Evolutionary conservation across 495 filamentous ascomycete species (phyloP), one percentile per base, ranked within the genome.

Genomic region (Xylaria scruposa): DNA sequence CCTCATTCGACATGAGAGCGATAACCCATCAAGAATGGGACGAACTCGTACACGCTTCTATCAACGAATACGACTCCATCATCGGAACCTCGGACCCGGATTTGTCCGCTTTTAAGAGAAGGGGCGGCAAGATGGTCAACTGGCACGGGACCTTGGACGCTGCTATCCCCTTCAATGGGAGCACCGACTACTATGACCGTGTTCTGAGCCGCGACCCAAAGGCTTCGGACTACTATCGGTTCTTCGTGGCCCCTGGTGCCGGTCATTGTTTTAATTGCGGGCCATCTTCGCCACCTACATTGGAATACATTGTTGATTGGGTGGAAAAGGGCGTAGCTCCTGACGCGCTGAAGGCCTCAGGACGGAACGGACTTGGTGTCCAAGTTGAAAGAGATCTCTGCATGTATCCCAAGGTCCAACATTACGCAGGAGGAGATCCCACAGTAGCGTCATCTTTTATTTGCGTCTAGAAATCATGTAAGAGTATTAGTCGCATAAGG

Each of bases 51-150:
- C 63, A 67, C 19, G 46, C 63, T 53, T 67, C 63, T 3, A 24
- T 53, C 26, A 67, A 36, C 13, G 53, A 83, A 66, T 83, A 74
- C 60, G 74, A 68, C 40, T 80, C 75, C 36, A 70, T 84, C 19
- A 79, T 84, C 31, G 79, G 77, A 21, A 78, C 79, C 9, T 56
- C 74, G 38, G 74, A 83, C 66, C 80, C 83, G 9, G 77, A 86
- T 75, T 79, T 86, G n/a, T 75, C 73, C 7, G 61, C 47, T 42
- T 81, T 86, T 65, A 69, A 71, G 24, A 66, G 54, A 9, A 44
- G 73, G 8, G 81, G 82, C 1, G 77, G 78, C 40, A 85, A 84
- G 72, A 73, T 86, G 70, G 76, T 86, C 26, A 78, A 77, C 12
- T 86, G 80, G 81, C 83, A 86, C 67, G 84, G 83, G 8, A 67